phyloP scores from a whole-genome alignment of 1,284 basidiomycete genomes.

The Ganoderma lingzhi region DNA sequence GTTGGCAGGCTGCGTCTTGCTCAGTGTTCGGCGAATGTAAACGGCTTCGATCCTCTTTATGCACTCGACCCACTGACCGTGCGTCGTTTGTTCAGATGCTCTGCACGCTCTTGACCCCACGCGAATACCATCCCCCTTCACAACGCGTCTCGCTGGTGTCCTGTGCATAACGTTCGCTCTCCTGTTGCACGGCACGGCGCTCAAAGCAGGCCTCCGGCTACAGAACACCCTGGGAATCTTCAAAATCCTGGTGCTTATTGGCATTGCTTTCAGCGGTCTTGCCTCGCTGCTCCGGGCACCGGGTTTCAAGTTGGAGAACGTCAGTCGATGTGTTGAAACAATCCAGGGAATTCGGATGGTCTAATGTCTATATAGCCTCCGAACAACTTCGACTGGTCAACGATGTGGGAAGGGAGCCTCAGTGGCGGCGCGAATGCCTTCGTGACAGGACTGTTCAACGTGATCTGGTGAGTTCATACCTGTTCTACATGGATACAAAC shows the following conservation, averaged over 20 bases:
- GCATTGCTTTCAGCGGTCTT: conserved; percentile 69
- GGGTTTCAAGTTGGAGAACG: conserved; percentile 53
- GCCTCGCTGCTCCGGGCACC: conserved; percentile 58
- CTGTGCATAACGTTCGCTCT: conserved; percentile 64
- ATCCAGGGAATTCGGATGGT: background rate
- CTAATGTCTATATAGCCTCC: conserved; percentile 41
- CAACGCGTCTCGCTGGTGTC: conserved; percentile 46
- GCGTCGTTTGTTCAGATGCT: conserved; percentile 50
- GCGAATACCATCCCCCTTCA: conserved; percentile 28
- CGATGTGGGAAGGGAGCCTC: conserved; percentile 63
- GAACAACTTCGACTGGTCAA: conserved; percentile 59
- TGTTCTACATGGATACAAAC: background rate
- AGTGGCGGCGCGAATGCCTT: conserved; percentile 59
- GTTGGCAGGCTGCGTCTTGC: conserved; percentile 61
- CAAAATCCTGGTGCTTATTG: conserved; percentile 66
- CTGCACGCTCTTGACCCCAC: conserved; percentile 55
- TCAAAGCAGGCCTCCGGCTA: conserved; percentile 66
- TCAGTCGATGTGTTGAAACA: conserved; percentile 42
- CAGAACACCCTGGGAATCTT: conserved; percentile 74
- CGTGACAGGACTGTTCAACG: conserved; percentile 68
- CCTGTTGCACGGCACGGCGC: conserved; percentile 62
- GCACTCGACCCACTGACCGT: background rate
- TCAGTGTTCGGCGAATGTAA: conserved; percentile 76
- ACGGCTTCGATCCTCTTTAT: background rate
- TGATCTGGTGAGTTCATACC: conserved; percentile 60